phyloP scores from a whole-genome alignment of 768 basidiomycete genomes.

The Termitomyces bulborhizus region DNA sequence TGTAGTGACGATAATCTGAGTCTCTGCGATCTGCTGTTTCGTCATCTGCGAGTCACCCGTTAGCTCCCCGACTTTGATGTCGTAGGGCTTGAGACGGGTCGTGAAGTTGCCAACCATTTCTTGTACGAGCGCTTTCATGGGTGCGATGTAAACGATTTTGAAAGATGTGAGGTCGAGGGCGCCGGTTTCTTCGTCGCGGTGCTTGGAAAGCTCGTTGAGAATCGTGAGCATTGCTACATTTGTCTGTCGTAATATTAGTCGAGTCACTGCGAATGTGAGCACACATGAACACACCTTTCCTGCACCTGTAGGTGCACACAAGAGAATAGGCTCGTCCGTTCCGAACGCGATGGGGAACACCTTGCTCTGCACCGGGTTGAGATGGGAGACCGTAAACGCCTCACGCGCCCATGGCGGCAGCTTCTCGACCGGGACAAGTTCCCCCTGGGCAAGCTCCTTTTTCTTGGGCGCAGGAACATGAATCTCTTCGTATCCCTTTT shows the following conservation, averaged over 20 bases:
- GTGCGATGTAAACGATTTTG: constrained; percentile 97
- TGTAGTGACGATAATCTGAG: constrained; percentile 97
- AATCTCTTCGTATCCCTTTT: constrained; percentile 97
- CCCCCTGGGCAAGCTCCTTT: constrained; percentile 53
- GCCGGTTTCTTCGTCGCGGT: constrained; percentile 78
- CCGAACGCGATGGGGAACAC: constrained; percentile 91
- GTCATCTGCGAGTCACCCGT: constrained; percentile 98
- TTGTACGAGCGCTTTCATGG: constrained; percentile 99
- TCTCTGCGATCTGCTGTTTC: constrained; percentile 93
- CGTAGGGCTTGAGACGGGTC: constrained; percentile 59
- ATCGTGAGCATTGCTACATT: constrained; percentile 97
- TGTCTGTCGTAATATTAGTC: constrained; percentile 49
- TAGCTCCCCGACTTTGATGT: constrained; percentile 87
- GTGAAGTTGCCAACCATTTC: constrained; percentile 98
- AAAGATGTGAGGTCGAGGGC: constrained; percentile 81
- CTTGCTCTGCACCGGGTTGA: constrained; percentile 93
- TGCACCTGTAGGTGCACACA: constrained; percentile 97
- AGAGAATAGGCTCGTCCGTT: constrained; percentile 88
- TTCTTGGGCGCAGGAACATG: constrained; percentile 92
- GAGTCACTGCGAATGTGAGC: not conserved
- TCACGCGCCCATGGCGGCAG: constrained; percentile 84
- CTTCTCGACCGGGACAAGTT: constrained; percentile 63
- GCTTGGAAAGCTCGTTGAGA: constrained; percentile 83
- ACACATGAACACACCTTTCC: constrained; percentile 73
- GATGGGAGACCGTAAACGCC: constrained; percentile 75